Evolutionary conservation across 2,329 filamentous ascomycete genomes (phyloP), one percentile per base, ranked within the genome.

Genomic region (Aspergillus latus): DNA sequence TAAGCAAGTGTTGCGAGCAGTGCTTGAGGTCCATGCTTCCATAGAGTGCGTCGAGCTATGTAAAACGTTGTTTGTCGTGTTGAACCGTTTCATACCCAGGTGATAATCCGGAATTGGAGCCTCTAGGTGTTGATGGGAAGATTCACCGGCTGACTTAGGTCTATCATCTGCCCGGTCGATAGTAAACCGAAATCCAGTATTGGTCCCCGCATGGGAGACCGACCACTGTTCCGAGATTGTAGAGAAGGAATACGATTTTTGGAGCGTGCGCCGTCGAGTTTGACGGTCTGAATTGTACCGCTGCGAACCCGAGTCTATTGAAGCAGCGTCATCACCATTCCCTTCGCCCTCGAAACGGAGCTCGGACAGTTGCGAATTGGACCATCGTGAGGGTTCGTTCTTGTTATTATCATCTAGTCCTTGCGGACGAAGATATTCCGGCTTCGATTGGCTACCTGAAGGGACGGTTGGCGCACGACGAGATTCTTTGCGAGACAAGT

Each of bases 81-180:
- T 93, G 72, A 96, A 96, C 57, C 86, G 84, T 15, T 91, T 90
- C 1, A 88, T 89, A 10, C 92, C 92, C 56, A 97, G 78, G 62
- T 87, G 87, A 80, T 92, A 95, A 55, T 89, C 88, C 36, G 92
- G 92, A 49, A 96, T 96, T 21, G 86, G 81, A 43, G 93, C 82
- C 63, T 92, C 84, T 49, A 95, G 78, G 36, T 85, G 75, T 10
- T 84, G 85, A 39, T 78, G 70, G n/a, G 74, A 73, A 62, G 62
- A 67, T 64, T 84, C 83, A 67, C 88, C 85, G 59, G 84, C 80
- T 4, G 85, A 88, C 68, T 82, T 88, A 28, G 86, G 83, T 51
- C 84, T 81, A 30, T 84, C 83, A 44, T 81, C 80, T 8, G 89
- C 84, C 60, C 89, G 83, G 50, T 91, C 88, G 66, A 95, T 93